A percentile compares a stretch with the other conserved stretches of the same genome.
Conservation (phyloP, 345 rosid species). For the Euphorbia lathyris region DNA sequence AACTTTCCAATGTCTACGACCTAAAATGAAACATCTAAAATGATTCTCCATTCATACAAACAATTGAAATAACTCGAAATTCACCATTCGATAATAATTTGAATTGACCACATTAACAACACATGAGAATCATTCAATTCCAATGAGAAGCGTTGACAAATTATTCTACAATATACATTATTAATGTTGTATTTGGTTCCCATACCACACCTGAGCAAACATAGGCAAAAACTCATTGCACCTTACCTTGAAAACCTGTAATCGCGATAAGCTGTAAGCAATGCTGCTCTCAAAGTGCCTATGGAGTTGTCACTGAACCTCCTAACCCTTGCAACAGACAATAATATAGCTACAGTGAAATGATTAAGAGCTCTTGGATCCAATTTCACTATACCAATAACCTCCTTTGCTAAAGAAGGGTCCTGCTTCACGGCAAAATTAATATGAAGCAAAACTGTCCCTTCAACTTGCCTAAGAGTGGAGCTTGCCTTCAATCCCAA, state of each 20-base stretch:
- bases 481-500: constrained; percentile 46
- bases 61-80: neutral
- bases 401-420: constrained; percentile 72
- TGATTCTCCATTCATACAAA: neutral
- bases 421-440: constrained; percentile 94
- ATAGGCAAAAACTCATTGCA: neutral
- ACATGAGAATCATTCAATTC: neutral
- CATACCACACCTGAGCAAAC: neutral
- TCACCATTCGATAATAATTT: neutral
- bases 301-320: constrained; percentile 61
- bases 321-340: constrained; percentile 70
- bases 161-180: neutral
- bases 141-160: neutral
- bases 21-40: neutral
- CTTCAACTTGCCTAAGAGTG: constrained; percentile 67
- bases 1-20: neutral
- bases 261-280: constrained; percentile 59
- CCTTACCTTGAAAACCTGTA: constrained; percentile 58
- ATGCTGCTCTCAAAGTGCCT: constrained; percentile 44
- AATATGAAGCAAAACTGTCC: constrained; percentile 77
- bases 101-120: neutral
- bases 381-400: constrained; percentile 57
- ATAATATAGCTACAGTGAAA: constrained; percentile 57
- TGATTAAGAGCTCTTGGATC: constrained; percentile 57
- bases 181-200: neutral